Evolutionary conservation across 441 rosid species (phyloP).

Genomic region (Hypseocharis bilobata): DNA sequence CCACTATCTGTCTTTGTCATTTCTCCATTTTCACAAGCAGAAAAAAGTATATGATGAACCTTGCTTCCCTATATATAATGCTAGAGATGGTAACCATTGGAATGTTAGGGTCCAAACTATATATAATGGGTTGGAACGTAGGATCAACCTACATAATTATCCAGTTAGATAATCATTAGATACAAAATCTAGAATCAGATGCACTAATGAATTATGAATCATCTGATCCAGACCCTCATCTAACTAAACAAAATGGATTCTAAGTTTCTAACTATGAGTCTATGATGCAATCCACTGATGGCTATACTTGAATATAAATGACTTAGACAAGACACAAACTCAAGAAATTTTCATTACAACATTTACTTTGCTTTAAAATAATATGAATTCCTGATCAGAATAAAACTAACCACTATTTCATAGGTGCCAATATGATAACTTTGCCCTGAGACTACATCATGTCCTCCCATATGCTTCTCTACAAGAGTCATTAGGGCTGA

Average conservation of each 20-base stretch:
- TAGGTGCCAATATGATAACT: constrained; percentile 31
- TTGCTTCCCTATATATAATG: not conserved
- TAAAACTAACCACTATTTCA: constrained; percentile 44
- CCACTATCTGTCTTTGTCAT: not conserved
- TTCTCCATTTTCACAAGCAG: not conserved
- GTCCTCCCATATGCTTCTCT: constrained; percentile 37
- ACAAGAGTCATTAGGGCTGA: constrained; percentile 38
- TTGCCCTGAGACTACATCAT: constrained; percentile 37
- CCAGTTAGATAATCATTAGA: not conserved
- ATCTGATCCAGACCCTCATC: not conserved
- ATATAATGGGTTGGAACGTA: constrained; percentile 1
- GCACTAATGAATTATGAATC: not conserved
- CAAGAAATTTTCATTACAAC: not conserved
- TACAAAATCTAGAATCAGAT: not conserved
- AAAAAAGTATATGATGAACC: not conserved
- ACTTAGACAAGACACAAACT: not conserved
- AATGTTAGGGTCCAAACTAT: not conserved
- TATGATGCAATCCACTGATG: not conserved
- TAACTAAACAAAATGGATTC: too few species aligned
- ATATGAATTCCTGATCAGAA: constrained; percentile 14
- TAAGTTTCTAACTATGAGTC: not conserved
- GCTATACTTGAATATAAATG: not conserved
- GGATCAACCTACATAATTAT: not conserved
- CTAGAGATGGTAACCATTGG: not conserved
- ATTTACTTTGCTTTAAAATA: constrained; percentile 12